Evolutionary conservation across 2,329 filamentous ascomycete species (phyloP).

Genomic region (Aspergillus ochraceus): DNA sequence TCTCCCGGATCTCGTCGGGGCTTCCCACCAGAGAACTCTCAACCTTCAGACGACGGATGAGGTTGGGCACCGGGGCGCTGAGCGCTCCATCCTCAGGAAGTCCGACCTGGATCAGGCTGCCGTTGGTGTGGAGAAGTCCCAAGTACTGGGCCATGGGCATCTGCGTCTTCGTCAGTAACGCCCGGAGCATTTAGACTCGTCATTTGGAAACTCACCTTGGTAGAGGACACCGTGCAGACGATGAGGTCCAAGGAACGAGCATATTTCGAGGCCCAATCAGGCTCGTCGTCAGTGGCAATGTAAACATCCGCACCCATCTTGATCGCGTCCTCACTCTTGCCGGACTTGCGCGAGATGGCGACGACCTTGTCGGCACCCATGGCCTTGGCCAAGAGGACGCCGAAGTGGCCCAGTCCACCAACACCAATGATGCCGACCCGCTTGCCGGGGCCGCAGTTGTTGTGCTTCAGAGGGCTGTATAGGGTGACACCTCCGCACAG

Average conservation of each 20-base stretch:
- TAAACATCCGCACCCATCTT: slow-evolving; percentile 57
- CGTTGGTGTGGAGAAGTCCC: slow-evolving; percentile 57
- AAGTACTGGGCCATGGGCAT: slow-evolving; percentile 68
- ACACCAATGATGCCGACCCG: slow-evolving; percentile 71
- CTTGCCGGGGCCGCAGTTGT: slow-evolving; percentile 70
- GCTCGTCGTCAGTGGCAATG: slow-evolving; percentile 58
- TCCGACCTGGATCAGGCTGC: slow-evolving; percentile 66
- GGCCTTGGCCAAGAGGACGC: slow-evolving; percentile 68
- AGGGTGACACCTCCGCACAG: slow-evolving; percentile 77
- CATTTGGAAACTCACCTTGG: slow-evolving; percentile 38
- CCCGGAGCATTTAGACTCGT: neutral
- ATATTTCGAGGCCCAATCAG: slow-evolving; percentile 54
- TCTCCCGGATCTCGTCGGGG: slow-evolving; percentile 43
- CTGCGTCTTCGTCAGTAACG: slow-evolving; percentile 13
- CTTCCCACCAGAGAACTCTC: slow-evolving; percentile 48
- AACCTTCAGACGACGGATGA: slow-evolving; percentile 58
- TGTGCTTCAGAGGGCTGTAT: slow-evolving; percentile 67
- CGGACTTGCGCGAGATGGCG: slow-evolving; percentile 54
- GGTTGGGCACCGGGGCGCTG: slow-evolving; percentile 54
- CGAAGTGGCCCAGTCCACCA: slow-evolving; percentile 74
- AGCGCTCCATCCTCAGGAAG: slow-evolving; percentile 60
- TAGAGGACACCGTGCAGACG: slow-evolving; percentile 56
- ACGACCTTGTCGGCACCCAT: slow-evolving; percentile 66
- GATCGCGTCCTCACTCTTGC: slow-evolving; percentile 54
- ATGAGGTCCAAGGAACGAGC: slow-evolving; percentile 55